Conservation (phyloP, 2,329 filamentous ascomycete genomes). For the Alternaria brassicicola region DNA sequence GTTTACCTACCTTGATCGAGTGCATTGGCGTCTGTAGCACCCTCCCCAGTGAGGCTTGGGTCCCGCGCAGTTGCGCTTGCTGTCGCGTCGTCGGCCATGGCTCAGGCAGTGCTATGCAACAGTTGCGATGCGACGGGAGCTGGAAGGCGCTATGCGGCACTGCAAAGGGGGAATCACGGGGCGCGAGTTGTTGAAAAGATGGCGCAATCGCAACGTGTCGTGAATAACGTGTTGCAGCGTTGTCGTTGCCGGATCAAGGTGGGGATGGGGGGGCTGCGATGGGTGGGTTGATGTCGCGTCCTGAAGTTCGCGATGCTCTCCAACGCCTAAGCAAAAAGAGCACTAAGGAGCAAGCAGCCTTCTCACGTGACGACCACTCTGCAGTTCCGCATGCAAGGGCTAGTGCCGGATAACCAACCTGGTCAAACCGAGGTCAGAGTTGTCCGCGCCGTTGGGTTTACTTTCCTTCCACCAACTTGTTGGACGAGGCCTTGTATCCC, state of each 20-base stretch:
- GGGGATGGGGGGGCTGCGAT: conserved; percentile 39
- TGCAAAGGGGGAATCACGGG: conserved; percentile 17
- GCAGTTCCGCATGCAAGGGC: conserved; percentile 16
- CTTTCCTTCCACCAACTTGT: conserved; percentile 8
- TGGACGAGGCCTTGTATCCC: background rate
- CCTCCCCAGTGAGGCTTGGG: conserved; percentile 29
- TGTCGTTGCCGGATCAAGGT: conserved; percentile 27
- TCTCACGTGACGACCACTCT: conserved; percentile 25
- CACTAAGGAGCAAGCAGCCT: conserved; percentile 19
- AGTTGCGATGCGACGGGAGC: conserved; percentile 29
- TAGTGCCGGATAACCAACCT: conserved; percentile 26
- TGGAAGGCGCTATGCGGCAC: conserved; percentile 22
- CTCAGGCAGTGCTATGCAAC: conserved; percentile 20
- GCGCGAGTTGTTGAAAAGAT: conserved; percentile 10
- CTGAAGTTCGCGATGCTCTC: conserved; percentile 41
- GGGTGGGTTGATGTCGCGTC: conserved; percentile 36
- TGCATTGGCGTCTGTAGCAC: conserved; percentile 30
- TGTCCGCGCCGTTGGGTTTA: conserved; percentile 8
- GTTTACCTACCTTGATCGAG: conserved; percentile 42
- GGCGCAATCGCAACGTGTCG: conserved; percentile 14
- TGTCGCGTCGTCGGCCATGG: conserved; percentile 47
- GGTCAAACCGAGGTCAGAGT: conserved; percentile 40
- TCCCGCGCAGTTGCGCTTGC: conserved; percentile 39
- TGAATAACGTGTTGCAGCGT: conserved; percentile 15
- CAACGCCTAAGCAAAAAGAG: conserved; percentile 20